Evolutionary conservation across 768 basidiomycete genomes (phyloP).

Genomic region (Xanthoconium purpureum): DNA sequence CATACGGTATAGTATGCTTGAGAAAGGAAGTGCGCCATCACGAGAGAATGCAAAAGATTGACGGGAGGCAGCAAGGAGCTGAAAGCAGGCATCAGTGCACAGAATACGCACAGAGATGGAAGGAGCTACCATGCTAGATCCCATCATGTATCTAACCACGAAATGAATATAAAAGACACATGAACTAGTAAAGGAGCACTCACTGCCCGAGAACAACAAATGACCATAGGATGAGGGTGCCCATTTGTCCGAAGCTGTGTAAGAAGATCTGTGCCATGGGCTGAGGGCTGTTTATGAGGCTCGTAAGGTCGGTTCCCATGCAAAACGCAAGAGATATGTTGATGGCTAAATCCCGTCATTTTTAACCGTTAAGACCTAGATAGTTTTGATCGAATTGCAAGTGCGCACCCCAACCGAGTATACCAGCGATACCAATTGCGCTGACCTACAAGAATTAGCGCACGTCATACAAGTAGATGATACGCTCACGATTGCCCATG

Average conservation of each 20-base stretch:
- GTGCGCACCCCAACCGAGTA: conserved; percentile 44
- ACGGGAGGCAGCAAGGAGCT: conserved; percentile 51
- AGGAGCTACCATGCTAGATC: conserved; percentile 42
- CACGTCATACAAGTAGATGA: neutral
- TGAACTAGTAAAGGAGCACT: conserved; percentile 7
- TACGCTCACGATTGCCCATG: conserved; percentile 50
- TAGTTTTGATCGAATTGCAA: neutral
- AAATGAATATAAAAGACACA: neutral
- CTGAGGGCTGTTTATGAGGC: conserved; percentile 39
- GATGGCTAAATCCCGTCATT: conserved; percentile 33
- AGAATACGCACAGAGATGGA: neutral
- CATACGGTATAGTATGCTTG: conserved; percentile 51
- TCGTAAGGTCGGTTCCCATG: conserved; percentile 53
- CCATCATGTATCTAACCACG: conserved; percentile 43
- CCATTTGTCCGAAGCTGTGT: conserved; percentile 41
- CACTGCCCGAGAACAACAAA: conserved; percentile 50
- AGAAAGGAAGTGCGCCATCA: conserved; percentile 62
- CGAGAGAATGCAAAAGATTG: conserved; percentile 58
- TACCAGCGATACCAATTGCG: conserved; percentile 43
- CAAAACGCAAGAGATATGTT: conserved; percentile 55
- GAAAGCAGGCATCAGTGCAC: conserved; percentile 4
- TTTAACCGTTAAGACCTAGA: neutral
- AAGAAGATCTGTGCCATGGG: conserved; percentile 47
- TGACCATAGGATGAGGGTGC: conserved; percentile 50
- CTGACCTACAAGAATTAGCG: conserved; percentile 20